Percentiles rank a stretch among this genome's conserved stretches.
phyloP scores from a whole-genome alignment of 202 grass and related monocot species.

The Alloteropsis angusta region DNA sequence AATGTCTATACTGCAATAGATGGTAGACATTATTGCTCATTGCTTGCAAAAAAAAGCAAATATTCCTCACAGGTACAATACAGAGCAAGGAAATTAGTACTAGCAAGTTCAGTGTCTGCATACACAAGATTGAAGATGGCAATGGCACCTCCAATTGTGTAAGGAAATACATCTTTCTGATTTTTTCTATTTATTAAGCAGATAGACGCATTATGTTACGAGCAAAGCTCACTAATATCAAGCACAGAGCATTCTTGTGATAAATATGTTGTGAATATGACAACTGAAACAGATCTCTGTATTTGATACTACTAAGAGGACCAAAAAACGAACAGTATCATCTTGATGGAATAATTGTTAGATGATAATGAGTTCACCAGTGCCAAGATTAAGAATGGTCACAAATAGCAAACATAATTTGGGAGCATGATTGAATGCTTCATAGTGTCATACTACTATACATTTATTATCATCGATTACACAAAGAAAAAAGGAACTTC shows the following conservation, averaged over 20 bases:
- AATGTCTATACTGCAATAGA: neutral
- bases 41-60: neutral
- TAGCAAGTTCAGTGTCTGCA: no score
- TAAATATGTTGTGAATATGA: neutral
- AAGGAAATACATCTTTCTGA: neutral
- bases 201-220: neutral
- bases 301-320: conserved; percentile 1
- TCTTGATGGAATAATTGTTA: neutral
- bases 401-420: neutral
- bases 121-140: neutral
- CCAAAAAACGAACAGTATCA: neutral
- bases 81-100: neutral
- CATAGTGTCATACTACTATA: neutral
- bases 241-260: neutral
- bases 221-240: neutral
- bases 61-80: conserved; percentile 19
- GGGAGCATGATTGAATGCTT: neutral
- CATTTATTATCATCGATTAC: neutral
- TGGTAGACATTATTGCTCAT: neutral
- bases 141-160: neutral
- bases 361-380: neutral
- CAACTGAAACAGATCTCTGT: neutral
- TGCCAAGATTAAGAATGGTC: neutral
- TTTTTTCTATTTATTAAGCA: conserved; percentile 5
- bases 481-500: conserved; percentile 18